Base-by-base conservation (phyloP, 1,139 yeast genomes). In the Kodamaea plutei region DNA sequence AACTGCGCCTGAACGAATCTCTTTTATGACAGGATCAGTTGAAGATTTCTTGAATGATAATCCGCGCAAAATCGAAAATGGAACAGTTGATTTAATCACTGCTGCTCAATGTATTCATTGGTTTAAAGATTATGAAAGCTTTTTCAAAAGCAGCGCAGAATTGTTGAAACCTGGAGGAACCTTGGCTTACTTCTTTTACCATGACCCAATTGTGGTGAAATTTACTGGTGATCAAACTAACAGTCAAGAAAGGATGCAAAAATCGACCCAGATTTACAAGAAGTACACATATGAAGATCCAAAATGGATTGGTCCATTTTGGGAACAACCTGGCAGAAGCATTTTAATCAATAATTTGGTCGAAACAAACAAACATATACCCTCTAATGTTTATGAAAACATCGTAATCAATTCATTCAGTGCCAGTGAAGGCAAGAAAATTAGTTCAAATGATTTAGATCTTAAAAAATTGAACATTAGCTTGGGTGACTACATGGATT, bases 81-180 rank as follows among this genome's bases (percentile, higher is more conserved):
- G 38, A 0, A 39, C 55, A 6, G 45, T 57, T 25, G 71, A 64
- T 39, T 53, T 67, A 37, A 59, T 68, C 20, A 63, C 69, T 4
- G 71, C 67, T 6, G 74, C 73, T 6, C 69, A 68, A 39, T 66
- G 73, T 38, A 52, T 67, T 26, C 74, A 68, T 38, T 68, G 74
- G 74, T 62, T 67, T 34, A 45, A 58, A 29, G 69, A 65, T 38
- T 61, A 54, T 39, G 54, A 50, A 10, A 28, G 40, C 8, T 64
- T 66, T 36, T 67, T 65, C 41, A 35, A 39, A 6, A 51, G 49
- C 23, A 43, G 54, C 11, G 54, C 56, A 15, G 40, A 52, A 26
- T 52, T 64, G 28, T 51, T 68, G 39, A 56, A 50, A 17, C 52
- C 58, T 1, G 64, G 61, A 2, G 74, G 72, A 0, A 52, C 56